Base-by-base conservation (phyloP, 2,329 filamentous ascomycete genomes). In the Fusarium sp. region DNA sequence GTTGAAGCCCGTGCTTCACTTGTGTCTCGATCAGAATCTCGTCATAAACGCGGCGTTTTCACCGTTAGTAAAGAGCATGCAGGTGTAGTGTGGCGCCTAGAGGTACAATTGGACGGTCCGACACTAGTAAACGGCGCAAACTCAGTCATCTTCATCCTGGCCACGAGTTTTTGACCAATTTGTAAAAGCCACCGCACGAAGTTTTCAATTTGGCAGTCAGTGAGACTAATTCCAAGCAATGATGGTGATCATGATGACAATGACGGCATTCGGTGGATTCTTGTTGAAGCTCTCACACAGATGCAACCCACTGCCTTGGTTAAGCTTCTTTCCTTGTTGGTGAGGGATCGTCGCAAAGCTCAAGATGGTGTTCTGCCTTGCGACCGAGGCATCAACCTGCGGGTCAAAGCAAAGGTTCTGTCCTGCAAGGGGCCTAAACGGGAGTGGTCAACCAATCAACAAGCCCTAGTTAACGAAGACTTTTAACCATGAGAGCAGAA, bases 311-410 rank as follows among this genome's bases (percentile, higher is more conserved):
- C 42, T 30, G 33, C 38, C 56, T 45, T 57, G 41, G 58, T 33
- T 33, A 40, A 73, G 70, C 70, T 73, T 26, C 37, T 68, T 74
- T 70, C 71, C 68, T 71, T 61, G 65, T 70, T 72, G 42, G 69
- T 73, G 18, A 61, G 26, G 38, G 69, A 65, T 68, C 70, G 40
- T 49, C 52, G 48, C 63, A 67, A 54, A 42, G 14, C 64, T 59
- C 55, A 67, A 62, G 56, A 58, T 59, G 14, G 7, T 20, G 35
- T n/a, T 30, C 32, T 76, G 73, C 74, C 74, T 76, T 61, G 74
- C 67, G 49, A 42, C 37, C 58, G 20, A 76, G 72, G 72, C 73
- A 76, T 40, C 33, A 42, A 64, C 52, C 12, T 49, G 69, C 59
- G 69, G 71, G 66, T 61, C 62, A 41, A 50, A 42, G 42, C 11